phyloP scores from a whole-genome alignment of 805 yeast genomes.

The Naumovozyma baii region DNA sequence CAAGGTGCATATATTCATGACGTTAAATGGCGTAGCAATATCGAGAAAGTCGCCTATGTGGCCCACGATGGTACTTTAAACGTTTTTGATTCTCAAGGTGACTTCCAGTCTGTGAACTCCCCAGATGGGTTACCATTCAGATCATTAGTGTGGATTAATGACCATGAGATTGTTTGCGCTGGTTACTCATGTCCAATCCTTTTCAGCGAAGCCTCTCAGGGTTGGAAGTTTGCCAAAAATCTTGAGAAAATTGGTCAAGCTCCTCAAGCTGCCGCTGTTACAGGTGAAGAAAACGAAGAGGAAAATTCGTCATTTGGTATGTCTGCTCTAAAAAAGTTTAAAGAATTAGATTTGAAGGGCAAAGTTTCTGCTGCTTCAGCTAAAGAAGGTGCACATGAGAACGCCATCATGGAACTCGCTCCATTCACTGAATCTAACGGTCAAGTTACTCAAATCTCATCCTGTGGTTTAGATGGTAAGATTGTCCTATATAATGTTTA shows the following conservation, averaged over 20 bases:
- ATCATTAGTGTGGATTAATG: conserved; percentile 59
- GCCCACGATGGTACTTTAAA: conserved; percentile 82
- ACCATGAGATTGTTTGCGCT: conserved; percentile 65
- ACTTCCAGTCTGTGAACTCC: conserved; percentile 16
- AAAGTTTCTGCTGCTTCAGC: conserved; percentile 41
- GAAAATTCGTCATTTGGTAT: conserved; percentile 46
- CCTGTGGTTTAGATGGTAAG: conserved; percentile 87
- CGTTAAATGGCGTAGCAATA: conserved; percentile 73
- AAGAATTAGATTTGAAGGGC: conserved; percentile 93
- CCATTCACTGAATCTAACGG: conserved; percentile 40
- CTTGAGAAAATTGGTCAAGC: conserved; percentile 39
- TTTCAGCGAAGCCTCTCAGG: conserved; percentile 62
- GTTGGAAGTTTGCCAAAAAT: conserved; percentile 48
- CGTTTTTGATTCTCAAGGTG: conserved; percentile 51
- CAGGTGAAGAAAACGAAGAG: conserved; percentile 39
- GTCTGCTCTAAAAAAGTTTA: conserved; percentile 84
- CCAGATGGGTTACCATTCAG: conserved; percentile 63
- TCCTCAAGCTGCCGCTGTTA: conserved; percentile 2
- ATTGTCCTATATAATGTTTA: conserved; percentile 64
- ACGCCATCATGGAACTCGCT: conserved; percentile 66
- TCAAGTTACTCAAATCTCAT: conserved; percentile 49
- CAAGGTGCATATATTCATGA: conserved; percentile 88
- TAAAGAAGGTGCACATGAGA: conserved; percentile 74
- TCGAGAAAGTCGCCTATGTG: conserved; percentile 68
- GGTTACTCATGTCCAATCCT: conserved; percentile 90